These are phyloP conservation scores for Trichoderma hamatum DNA, from an alignment of 2,329 filamentous ascomycete species.

Conservation along the genomic window DNA sequence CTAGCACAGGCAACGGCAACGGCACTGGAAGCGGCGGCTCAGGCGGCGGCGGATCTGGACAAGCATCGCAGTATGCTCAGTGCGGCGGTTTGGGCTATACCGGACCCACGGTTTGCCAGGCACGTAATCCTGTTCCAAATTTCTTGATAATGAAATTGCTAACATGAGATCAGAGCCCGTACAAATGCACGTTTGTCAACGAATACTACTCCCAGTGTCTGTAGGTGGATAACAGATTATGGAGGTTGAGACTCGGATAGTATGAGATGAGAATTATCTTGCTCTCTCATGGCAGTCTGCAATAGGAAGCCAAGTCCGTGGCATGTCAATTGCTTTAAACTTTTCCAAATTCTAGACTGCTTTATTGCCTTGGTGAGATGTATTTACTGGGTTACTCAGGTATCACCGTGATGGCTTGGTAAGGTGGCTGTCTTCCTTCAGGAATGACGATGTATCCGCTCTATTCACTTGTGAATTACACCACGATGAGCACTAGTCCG, in stretches of 20 bases:
- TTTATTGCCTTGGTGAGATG: background rate
- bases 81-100: background rate
- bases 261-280: background rate
- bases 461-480: background rate
- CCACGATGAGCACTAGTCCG: background rate
- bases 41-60: background rate
- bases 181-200: background rate
- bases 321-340: background rate
- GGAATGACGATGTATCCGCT: background rate
- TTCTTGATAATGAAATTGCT: background rate
- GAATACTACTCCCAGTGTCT: background rate
- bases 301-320: background rate
- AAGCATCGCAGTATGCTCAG: background rate
- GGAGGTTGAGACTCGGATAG: background rate
- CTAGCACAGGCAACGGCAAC: background rate
- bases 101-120: background rate
- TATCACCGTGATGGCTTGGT: background rate
- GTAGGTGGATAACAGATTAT: background rate
- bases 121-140: background rate
- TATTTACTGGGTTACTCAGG: background rate
- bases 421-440: too few relatives aligned
- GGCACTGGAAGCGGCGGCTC: background rate
- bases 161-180: background rate
- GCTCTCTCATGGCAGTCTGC: background rate
- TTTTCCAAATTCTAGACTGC: background rate